A percentile compares a stretch with the other conserved stretches of the same genome.
These are phyloP conservation scores for Carex scoparia DNA, from an alignment of 176 grass and related monocot genomes.

Conservation along the genomic window DNA sequence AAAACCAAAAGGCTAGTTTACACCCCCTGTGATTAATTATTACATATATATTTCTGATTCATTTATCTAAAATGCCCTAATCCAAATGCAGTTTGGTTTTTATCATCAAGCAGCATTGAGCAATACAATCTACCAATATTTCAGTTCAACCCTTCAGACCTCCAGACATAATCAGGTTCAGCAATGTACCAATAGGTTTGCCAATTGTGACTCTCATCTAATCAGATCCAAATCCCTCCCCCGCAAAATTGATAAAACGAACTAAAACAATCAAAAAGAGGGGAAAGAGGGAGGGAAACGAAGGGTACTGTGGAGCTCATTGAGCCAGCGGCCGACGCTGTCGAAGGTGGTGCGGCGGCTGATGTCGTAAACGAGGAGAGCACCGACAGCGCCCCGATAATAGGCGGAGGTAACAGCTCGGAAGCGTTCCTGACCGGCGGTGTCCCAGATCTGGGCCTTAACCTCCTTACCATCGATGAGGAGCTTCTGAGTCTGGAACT, in stretches of 20 bases:
- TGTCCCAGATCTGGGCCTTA: constrained; percentile 51
- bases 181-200: background rate
- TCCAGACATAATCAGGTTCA: background rate
- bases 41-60: background rate
- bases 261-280: background rate
- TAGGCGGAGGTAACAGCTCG: constrained; percentile 19
- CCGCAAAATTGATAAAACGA: background rate
- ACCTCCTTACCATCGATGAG: constrained; percentile 36
- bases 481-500: constrained; percentile 23
- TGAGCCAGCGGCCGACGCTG: constrained; percentile 19
- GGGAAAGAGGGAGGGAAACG: background rate
- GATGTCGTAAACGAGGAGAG: constrained; percentile 13
- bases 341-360: constrained; percentile 13
- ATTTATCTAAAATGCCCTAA: background rate
- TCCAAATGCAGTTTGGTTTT: background rate
- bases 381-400: constrained; percentile 18
- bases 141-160: background rate
- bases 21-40: background rate
- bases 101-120: background rate
- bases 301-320: constrained; percentile 15
- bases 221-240: background rate
- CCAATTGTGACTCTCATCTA: constrained; percentile 2
- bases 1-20: background rate
- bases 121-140: background rate
- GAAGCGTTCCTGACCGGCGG: constrained; percentile 37